Percentiles rank a stretch among this genome's conserved stretches.
Evolutionary conservation across 371 early-diverging fungal species (phyloP).

Genomic region (Mortierella polycephala): DNA sequence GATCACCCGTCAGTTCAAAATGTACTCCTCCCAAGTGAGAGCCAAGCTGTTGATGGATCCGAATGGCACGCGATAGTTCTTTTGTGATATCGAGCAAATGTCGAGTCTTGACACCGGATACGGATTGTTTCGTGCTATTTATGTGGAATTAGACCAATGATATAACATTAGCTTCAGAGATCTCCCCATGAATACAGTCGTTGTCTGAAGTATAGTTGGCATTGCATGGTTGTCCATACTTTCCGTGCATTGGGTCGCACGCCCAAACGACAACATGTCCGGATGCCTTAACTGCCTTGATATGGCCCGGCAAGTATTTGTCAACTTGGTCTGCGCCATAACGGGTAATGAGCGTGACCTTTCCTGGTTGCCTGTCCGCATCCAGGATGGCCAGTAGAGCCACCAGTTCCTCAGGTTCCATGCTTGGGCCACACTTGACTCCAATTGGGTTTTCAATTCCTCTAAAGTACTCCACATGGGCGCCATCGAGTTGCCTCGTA

Average conservation of each 20-base stretch:
- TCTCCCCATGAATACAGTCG: not conserved
- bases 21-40: conserved; percentile 94
- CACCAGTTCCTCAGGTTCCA: conserved; percentile 86
- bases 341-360: conserved; percentile 94
- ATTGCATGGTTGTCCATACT: conserved; percentile 55
- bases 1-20: conserved; percentile 95
- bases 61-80: conserved; percentile 85
- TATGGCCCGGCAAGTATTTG: conserved; percentile 85
- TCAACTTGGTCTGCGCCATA: conserved; percentile 91
- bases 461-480: conserved; percentile 95
- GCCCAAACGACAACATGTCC: conserved; percentile 94
- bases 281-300: conserved; percentile 86
- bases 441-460: conserved; percentile 97
- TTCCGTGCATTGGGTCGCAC: conserved; percentile 98
- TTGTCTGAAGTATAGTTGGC: too few relatives aligned
- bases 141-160: not conserved
- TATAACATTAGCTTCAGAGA: not conserved
- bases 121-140: conserved; percentile 77
- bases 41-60: conserved; percentile 79
- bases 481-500: conserved; percentile 94
- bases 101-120: conserved; percentile 90
- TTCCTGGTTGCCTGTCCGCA: conserved; percentile 87
- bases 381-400: conserved; percentile 86
- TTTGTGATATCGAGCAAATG: conserved; percentile 84
- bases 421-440: conserved; percentile 94